Evolutionary conservation across 352 stramenopile species (phyloP), one percentile per base, ranked within the genome.

Genomic region (Phytophthora citricola): DNA sequence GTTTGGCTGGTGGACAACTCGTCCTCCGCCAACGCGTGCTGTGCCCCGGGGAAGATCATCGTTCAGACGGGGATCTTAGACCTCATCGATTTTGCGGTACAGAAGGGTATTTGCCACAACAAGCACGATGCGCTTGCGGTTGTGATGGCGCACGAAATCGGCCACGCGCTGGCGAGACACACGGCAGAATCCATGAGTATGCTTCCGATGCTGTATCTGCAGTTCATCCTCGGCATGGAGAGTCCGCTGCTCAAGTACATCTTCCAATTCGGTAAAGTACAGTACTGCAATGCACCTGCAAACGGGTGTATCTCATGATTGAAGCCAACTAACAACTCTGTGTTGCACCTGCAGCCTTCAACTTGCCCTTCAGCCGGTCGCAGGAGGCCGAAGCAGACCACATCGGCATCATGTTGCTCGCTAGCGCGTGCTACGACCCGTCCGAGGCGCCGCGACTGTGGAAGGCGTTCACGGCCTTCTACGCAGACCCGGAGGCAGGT

Each of bases 401-500:
- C 72, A 89, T 91, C 47, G 82, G 82, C n/a, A 76, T 91, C 53
- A 91, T 91, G 82, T 69, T 91, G 49, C 84, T 91, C 63, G 79
- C 82, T 7, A 85, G 80, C 20, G 82, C 82, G 47, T 91, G 82
- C 70, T 91, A 91, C 69, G 82, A 91, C 45, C 82, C 82, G 14
- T 71, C 63, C 9, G 76, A 86, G 50, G 82, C 80, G 4, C 75
- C 75, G 31, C 71, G 76, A 6, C 71, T 85, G 54, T 86, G 78
- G 75, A 66, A 64, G 12, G 76, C 75, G 20, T 89, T 87, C 48
- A 65, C 57, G 7, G 55, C 55, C 27, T 76, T 75, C 58, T 67
- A 71, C 48, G 62, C 65, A 12, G 60, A 79, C 41, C 75, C 69
- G 34, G 58, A 70, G 27, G 63, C 60, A 26, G 68, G 63, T 8